Conservation (phyloP, 1,139 yeast species). For the Hemisphaericaspora lyxosophila region DNA sequence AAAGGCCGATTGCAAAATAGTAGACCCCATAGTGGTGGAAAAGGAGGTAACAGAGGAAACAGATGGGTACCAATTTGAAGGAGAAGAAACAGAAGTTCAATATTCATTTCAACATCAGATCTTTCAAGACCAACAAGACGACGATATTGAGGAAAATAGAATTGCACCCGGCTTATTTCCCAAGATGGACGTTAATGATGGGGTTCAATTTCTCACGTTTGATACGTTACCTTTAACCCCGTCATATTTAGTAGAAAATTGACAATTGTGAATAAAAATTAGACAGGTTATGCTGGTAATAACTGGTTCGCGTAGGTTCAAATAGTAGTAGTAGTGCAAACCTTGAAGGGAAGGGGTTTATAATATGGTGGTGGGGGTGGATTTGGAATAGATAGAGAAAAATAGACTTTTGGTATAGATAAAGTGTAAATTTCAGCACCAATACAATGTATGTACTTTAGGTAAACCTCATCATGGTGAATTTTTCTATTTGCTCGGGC, state of each 20-base stretch:
- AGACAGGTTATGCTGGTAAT: conserved; percentile 5
- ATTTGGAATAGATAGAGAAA: no score
- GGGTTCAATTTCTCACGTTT: conserved; percentile 24
- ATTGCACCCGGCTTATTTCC: conserved; percentile 42
- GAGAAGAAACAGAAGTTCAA: not conserved
- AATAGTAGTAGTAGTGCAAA: no score
- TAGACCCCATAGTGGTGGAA: not conserved
- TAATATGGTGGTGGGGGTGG: not conserved
- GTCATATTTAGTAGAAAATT: conserved; percentile 16
- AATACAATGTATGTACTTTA: not conserved
- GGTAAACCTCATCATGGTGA: not conserved
- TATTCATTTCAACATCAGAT: not conserved
- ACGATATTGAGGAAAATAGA: conserved; percentile 19
- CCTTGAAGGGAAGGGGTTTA: not conserved
- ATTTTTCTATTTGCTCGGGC: not conserved
- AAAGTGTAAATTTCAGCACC: conserved; percentile 3
- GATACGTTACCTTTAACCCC: conserved; percentile 35
- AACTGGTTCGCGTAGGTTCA: no score
- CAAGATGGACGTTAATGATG: conserved; percentile 28
- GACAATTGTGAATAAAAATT: no score
- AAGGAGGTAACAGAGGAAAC: not conserved
- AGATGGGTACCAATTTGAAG: not conserved
- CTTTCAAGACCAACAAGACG: not conserved
- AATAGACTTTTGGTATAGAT: no score
- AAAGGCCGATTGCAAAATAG: not conserved